phyloP scores from a whole-genome alignment of 1,284 basidiomycete species.

The Sanghuangporus sanghuang region DNA sequence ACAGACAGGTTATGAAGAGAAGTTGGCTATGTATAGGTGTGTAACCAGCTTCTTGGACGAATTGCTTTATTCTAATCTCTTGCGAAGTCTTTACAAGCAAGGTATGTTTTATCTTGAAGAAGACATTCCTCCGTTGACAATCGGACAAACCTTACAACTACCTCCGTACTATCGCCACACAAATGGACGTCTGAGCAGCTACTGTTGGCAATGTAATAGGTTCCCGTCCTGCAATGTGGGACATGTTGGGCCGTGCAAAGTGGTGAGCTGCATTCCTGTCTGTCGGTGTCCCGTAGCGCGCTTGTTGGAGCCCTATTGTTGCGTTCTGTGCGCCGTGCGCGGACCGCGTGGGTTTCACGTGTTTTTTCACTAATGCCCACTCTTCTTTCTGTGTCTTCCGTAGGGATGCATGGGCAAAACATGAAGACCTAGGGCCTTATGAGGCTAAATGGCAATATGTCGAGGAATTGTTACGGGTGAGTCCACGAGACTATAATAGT shows the following conservation, averaged over 20 bases:
- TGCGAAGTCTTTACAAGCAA: conserved; percentile 81
- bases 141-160: neutral
- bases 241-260: conserved; percentile 92
- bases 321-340: neutral
- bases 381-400: conserved; percentile 2
- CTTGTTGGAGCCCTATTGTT: neutral
- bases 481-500: conserved; percentile 16
- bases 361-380: conserved; percentile 9
- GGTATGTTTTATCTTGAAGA: conserved; percentile 40
- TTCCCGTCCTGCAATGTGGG: conserved; percentile 82
- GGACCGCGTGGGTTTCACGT: conserved; percentile 23
- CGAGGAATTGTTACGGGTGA: conserved; percentile 79
- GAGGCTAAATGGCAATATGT: conserved; percentile 92
- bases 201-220: conserved; percentile 83
- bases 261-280: conserved; percentile 49
- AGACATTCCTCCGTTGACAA: neutral
- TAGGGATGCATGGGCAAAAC: conserved; percentile 95
- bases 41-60: conserved; percentile 21
- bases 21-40: conserved; percentile 89
- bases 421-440: conserved; percentile 70
- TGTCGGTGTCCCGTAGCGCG: neutral
- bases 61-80: conserved; percentile 8
- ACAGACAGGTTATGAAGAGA: conserved; percentile 96
- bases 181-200: conserved; percentile 40
- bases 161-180: conserved; percentile 13